phyloP scores from a whole-genome alignment of 2,329 filamentous ascomycete species.

The Colletotrichum sp. region DNA sequence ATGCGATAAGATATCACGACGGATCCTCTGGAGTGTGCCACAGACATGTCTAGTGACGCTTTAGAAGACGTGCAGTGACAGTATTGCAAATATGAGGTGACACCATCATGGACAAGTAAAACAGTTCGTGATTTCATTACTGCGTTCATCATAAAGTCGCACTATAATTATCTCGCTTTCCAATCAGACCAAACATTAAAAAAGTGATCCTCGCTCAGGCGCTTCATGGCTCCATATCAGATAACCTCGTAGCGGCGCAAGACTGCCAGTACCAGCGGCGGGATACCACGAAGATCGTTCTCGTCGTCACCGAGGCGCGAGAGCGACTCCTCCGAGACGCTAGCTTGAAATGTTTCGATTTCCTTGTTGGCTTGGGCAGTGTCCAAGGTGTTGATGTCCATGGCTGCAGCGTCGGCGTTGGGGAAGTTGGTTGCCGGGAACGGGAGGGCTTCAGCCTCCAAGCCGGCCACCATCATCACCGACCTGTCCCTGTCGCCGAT shows the following conservation, averaged over 20 bases:
- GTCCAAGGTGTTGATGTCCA: not conserved
- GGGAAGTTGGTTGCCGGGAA: not conserved
- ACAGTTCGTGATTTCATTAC: not conserved
- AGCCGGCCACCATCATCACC: not conserved
- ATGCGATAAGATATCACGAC: not conserved
- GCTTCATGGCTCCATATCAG: not conserved
- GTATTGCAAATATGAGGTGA: not conserved
- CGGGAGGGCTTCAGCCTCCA: not conserved
- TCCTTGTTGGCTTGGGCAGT: not conserved
- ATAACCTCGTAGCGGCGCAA: constrained; percentile 1
- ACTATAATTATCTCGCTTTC: not conserved
- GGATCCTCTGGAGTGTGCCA: not conserved
- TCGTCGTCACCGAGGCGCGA: not conserved
- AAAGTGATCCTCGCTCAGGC: not conserved
- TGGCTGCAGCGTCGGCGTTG: not conserved
- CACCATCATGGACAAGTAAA: not conserved
- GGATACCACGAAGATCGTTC: constrained; percentile 7
- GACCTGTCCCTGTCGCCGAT: not conserved
- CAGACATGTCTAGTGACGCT: fast-evolving
- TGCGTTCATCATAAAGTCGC: not conserved
- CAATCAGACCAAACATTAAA: not conserved
- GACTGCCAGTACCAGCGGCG: constrained; percentile 5
- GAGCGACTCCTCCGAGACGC: not conserved
- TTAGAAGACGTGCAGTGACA: not conserved
- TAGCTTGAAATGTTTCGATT: not conserved